These are phyloP conservation scores for Populus tremula DNA, from an alignment of 345 rosid species.

Conservation along the genomic window DNA sequence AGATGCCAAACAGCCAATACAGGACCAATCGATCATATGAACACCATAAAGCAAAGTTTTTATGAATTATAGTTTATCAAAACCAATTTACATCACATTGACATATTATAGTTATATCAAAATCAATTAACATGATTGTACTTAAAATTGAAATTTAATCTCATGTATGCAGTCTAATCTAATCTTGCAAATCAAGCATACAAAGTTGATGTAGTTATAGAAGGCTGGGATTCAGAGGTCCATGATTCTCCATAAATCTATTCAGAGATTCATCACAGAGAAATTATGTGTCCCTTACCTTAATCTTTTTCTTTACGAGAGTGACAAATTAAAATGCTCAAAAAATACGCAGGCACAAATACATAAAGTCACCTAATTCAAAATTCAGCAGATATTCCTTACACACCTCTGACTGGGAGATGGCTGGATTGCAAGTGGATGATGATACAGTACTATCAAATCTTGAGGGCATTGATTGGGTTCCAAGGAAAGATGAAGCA, in stretches of 20 bases:
- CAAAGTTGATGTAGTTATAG: neutral
- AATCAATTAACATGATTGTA: neutral
- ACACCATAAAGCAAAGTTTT: neutral
- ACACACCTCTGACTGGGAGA: slow-evolving; percentile 42
- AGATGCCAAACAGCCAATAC: neutral
- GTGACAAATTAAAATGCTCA: neutral
- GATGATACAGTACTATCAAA: slow-evolving; percentile 26
- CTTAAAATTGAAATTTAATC: neutral
- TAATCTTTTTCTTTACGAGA: neutral
- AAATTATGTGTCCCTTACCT: neutral
- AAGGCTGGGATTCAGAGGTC: neutral
- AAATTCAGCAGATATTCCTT: neutral
- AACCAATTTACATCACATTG: neutral
- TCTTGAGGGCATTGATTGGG: slow-evolving; percentile 27
- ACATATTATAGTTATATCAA: neutral
- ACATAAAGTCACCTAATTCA: neutral
- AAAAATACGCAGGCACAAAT: neutral
- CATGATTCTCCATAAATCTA: neutral
- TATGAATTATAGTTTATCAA: neutral
- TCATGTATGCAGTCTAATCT: neutral
- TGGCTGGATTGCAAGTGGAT: slow-evolving; percentile 7
- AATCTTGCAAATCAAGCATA: neutral
- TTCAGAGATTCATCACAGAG: neutral
- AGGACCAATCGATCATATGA: neutral
- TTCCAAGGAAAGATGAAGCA: slow-evolving; percentile 14